Evolutionary conservation across 2,329 filamentous ascomycete genomes (phyloP), one percentile per base, ranked within the genome.

Genomic region (Decorospora gaudefroyi): DNA sequence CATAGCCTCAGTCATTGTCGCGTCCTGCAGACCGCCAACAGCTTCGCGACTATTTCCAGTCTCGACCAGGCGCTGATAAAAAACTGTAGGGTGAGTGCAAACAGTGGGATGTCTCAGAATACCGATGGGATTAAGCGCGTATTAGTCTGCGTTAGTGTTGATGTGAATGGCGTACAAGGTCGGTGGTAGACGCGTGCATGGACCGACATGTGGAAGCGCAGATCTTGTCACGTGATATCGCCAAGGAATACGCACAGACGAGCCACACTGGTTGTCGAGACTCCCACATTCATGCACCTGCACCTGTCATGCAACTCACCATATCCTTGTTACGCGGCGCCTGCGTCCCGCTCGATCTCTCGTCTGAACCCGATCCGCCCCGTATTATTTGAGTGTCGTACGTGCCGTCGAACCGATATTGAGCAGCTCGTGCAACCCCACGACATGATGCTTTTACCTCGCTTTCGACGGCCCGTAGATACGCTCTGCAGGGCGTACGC

Each of bases 1-100:
- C 53, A 68, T 59, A 27, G 64, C 64, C 25, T 68, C 64, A 22
- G 64, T 47, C 64, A 69, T 68, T 19, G 26, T 15, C 21, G 32
- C 10, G 30, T 21, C 10, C 12, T 33, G n/a, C 29, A 11, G n/a
- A n/a, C 8, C n/a, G 10, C 27, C 32, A n/a, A n/a, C n/a, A n/a
- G n/a, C n/a, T n/a, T n/a, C n/a, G n/a, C n/a, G n/a, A n/a, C n/a
- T n/a, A n/a, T n/a, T n/a, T n/a, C n/a, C n/a, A n/a, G n/a, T n/a
- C n/a, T n/a, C n/a, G n/a, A n/a, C n/a, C n/a, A n/a, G n/a, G n/a
- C n/a, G n/a, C n/a, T n/a, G n/a, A n/a, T n/a, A n/a, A n/a, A n/a
- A n/a, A n/a, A n/a, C n/a, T n/a, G n/a, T n/a, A n/a, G n/a, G n/a
- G n/a, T n/a, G n/a, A n/a, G n/a, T n/a, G n/a, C n/a, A n/a, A n/a